Percentiles rank a stretch among this genome's conserved stretches.
Conservation (phyloP, 2,329 filamentous ascomycete species). For the Colletotrichum tropicale region DNA sequence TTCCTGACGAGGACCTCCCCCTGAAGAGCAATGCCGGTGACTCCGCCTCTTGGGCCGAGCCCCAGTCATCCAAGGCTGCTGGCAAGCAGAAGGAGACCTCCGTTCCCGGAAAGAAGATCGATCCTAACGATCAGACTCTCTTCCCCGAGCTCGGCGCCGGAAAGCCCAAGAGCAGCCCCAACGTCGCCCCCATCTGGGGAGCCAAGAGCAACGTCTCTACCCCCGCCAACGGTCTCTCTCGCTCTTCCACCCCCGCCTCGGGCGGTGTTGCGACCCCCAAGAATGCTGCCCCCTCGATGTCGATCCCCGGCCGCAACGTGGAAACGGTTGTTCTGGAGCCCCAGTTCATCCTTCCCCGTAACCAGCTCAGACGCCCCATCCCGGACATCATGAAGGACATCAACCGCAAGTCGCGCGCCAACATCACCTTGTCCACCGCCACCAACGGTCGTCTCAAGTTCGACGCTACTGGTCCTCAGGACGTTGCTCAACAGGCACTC, state of each 20-base stretch:
- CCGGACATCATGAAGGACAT: constrained; percentile 88
- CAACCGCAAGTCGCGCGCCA: constrained; percentile 89
- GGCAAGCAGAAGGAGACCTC: constrained; percentile 70
- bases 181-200: constrained; percentile 78
- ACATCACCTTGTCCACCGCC: constrained; percentile 77
- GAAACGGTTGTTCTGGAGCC: constrained; percentile 78
- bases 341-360: constrained; percentile 76
- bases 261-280: constrained; percentile 58
- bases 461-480: constrained; percentile 82
- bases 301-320: constrained; percentile 81
- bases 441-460: constrained; percentile 78
- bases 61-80: constrained; percentile 66
- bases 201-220: constrained; percentile 66
- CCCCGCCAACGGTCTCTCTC: constrained; percentile 59
- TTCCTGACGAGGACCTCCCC: constrained; percentile 77
- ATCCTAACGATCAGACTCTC: constrained; percentile 86
- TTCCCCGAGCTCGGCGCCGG: constrained; percentile 87
- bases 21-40: constrained; percentile 52
- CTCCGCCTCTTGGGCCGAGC: constrained; percentile 51
- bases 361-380: constrained; percentile 83
- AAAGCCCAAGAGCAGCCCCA: constrained; percentile 69
- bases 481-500: constrained; percentile 84
- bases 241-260: constrained; percentile 67
- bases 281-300: constrained; percentile 60
- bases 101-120: constrained; percentile 55